Conservation (phyloP, 305 asterid species). For the Nicotiana rustica region DNA sequence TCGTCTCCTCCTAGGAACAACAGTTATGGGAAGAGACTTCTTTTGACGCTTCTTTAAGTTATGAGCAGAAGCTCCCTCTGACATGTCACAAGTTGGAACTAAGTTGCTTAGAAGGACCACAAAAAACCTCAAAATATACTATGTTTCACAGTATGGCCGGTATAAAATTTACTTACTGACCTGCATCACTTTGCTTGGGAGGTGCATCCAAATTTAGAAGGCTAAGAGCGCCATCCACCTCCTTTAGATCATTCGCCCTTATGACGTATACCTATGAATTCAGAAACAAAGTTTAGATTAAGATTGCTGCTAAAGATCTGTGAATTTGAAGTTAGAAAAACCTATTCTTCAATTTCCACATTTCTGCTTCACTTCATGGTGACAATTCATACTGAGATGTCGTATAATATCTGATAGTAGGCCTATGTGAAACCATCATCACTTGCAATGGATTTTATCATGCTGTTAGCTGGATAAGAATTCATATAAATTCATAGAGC, state of each 20-base stretch:
- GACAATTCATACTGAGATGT: conserved; percentile 16
- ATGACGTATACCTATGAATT: conserved; percentile 61
- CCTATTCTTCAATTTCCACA: conserved; percentile 15
- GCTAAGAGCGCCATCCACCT: conserved; percentile 95
- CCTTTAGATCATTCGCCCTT: conserved; percentile 77
- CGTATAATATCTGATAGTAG: not conserved
- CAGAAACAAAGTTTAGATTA: conserved; percentile 34
- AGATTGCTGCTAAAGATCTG: conserved; percentile 3
- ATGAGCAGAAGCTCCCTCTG: conserved; percentile 55
- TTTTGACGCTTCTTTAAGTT: conserved; percentile 57
- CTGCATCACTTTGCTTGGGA: conserved; percentile 72
- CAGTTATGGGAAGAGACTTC: conserved; percentile 74
- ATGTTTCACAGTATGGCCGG: not conserved
- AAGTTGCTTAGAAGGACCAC: not conserved
- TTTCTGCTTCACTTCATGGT: conserved; percentile 3
- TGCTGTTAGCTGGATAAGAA: not conserved
- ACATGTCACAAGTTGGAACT: not conserved
- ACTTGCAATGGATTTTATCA: not conserved
- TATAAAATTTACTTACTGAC: conserved; percentile 51
- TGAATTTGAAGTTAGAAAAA: conserved; percentile 3
- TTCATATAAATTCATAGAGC: not conserved
- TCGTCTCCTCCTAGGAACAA: conserved; percentile 64
- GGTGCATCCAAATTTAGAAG: conserved; percentile 77
- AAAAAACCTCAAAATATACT: not conserved
- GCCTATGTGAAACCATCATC: not conserved